phyloP scores from a whole-genome alignment of 345 rosid genomes.

The Citrus maxima region DNA sequence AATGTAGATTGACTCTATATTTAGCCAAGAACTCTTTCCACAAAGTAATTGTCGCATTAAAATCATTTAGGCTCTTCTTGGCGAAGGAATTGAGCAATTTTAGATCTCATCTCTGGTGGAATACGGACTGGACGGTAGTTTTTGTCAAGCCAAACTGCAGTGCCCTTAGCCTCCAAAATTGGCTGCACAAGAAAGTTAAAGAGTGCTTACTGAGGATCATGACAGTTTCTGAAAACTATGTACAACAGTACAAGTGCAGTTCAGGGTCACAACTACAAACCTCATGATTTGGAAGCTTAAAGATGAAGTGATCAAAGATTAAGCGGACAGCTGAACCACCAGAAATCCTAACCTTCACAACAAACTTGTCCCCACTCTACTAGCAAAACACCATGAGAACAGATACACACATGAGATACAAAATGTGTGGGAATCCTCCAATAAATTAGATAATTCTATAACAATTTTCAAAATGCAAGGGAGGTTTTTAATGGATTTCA shows the following conservation, averaged over 20 bases:
- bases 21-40: background rate
- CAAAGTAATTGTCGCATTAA: background rate
- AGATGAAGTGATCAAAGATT: slow-evolving; percentile 68
- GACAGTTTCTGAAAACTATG: background rate
- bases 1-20: background rate
- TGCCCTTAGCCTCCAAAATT: slow-evolving; percentile 73
- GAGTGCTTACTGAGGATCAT: background rate
- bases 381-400: slow-evolving; percentile 13
- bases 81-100: slow-evolving; percentile 46
- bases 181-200: slow-evolving; percentile 35
- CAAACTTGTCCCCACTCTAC: slow-evolving; percentile 74
- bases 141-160: slow-evolving; percentile 79
- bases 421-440: background rate
- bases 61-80: slow-evolving; percentile 36
- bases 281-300: slow-evolving; percentile 71
- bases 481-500: background rate
- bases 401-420: background rate
- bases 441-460: background rate
- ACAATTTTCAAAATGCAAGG: background rate
- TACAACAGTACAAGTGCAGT: background rate
- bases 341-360: slow-evolving; percentile 61
- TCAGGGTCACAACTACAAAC: slow-evolving; percentile 26
- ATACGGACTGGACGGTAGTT: slow-evolving; percentile 72
- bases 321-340: slow-evolving; percentile 74
- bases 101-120: slow-evolving; percentile 63